A percentile compares a stretch with the other conserved stretches of the same genome.
These are phyloP conservation scores for Phytopythium aichiense DNA, from an alignment of 352 stramenopile genomes.

Conservation along the genomic window DNA sequence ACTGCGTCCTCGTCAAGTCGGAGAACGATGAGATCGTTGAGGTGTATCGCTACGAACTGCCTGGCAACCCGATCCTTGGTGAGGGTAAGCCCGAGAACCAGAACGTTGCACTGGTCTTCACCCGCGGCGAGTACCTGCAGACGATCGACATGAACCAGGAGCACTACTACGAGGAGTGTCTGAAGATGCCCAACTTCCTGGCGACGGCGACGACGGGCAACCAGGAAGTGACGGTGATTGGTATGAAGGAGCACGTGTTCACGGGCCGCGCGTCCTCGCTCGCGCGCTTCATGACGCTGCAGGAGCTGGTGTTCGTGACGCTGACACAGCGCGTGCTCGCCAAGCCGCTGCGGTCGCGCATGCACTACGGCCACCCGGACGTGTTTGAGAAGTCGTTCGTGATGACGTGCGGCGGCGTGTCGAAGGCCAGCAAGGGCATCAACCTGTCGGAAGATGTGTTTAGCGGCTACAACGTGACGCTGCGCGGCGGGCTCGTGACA, in stretches of 20 bases:
- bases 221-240: slow-evolving; percentile 80
- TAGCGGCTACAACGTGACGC: slow-evolving; percentile 80
- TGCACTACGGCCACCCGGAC: slow-evolving; percentile 88
- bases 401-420: slow-evolving; percentile 78
- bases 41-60: slow-evolving; percentile 85
- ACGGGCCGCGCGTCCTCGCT: slow-evolving; percentile 83
- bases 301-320: slow-evolving; percentile 86
- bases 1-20: slow-evolving; percentile 79
- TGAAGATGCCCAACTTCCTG: slow-evolving; percentile 89
- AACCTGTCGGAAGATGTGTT: slow-evolving; percentile 90
- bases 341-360: slow-evolving; percentile 66
- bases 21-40: slow-evolving; percentile 81
- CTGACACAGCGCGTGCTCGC: slow-evolving; percentile 81
- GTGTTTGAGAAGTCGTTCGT: slow-evolving; percentile 87
- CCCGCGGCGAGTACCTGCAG: slow-evolving; percentile 82
- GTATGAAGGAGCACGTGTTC: slow-evolving; percentile 90
- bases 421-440: slow-evolving; percentile 86
- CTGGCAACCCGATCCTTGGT: slow-evolving; percentile 85
- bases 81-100: slow-evolving; percentile 89
- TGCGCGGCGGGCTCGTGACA: slow-evolving; percentile 74
- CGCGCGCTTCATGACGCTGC: slow-evolving; percentile 83
- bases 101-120: slow-evolving; percentile 85
- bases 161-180: slow-evolving; percentile 83
- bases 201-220: slow-evolving; percentile 47
- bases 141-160: slow-evolving; percentile 92